Base-by-base conservation (phyloP, 208 protist species). In the Acanthamoeba triangularis region DNA sequence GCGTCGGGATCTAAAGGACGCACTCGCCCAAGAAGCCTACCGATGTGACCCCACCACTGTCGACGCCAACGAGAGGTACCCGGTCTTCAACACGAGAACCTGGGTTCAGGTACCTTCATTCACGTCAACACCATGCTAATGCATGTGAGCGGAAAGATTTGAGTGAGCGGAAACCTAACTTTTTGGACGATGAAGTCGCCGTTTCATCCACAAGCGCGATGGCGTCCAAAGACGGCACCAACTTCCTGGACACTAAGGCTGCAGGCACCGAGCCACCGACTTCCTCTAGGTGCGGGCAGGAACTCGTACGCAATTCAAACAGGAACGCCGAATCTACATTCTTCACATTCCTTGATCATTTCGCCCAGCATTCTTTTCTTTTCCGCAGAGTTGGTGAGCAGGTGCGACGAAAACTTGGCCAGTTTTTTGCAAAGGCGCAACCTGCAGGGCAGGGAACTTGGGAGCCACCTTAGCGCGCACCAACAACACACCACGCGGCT, bases 191-290 rank as follows among this genome's bases (percentile, higher is more conserved):
- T 41, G 37, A 4, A 4, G 37, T 41, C 76, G 95, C 95, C 56
- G n/a, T n/a, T 97, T 97, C 54, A 80, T 97, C 20, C 95, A 96
- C 47, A 87, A 97, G 25, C 61, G 91, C 82, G 63, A n/a, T 85
- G 28, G 44, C 85, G 30, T 54, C 54, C 14, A 25, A 92, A 59
- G 13, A 56, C 59, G 85, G 85, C 54, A 74, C 54, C 35, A 91
- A 94, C 35, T 23, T 96, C 8, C 96, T 97, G n/a, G n/a, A 74
- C 96, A 95, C 76, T 97, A 96, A 95, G 96, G 96, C 44, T 96
- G 95, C 76, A 52, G 96, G 56, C 41, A 95, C 67, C 16, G 44
- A 33, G 41, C 65, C 25, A 74, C 54, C 47, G 96, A 97, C 67
- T 97, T 96, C 63, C 41, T 96, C 18, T 96, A 97, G n/a, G n/a